Evolutionary conservation across 148 eudicot species (phyloP), one percentile per base, ranked within the genome.

Genomic region (Amaranthus palmeri): DNA sequence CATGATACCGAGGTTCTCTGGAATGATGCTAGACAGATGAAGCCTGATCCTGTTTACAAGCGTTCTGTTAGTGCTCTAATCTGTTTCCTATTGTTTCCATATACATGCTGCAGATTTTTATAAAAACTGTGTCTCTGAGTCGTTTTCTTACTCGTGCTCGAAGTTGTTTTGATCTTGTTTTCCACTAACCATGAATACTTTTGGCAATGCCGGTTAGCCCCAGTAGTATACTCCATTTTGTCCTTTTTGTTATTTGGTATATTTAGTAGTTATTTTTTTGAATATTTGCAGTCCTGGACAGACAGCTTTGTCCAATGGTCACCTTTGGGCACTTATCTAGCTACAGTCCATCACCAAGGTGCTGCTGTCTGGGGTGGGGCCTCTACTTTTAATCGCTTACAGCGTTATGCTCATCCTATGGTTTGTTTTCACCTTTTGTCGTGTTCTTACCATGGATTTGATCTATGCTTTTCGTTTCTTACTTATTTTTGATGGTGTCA

Each of bases 341-440:
- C 97, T 68, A 95, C 97, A 52, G 86, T 95, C 53, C 99, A 95
- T 52, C 82, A 89, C 61, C 97, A 95, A 81, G 96, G 99, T 69
- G 96, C 92, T 78, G 93, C 88, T 74, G 92, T 95, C 47, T 95
- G 97, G 99, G 99, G 93, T n/a, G 97, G 99, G 72, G 96, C 99
- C 66, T 80, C 83, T 49, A 74, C 86, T 45, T 92, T 92, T 61
- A 79, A 89, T 70, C 89, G 90, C 50, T 74, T 89, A 10, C 92
- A 88, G 93, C 96, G 97, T 70, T 92, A 86, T 80, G 87, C 92
- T 73, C 96, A 95, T 83, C 89, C 88, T 12, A 85, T 82, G 96
- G 98, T 91, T 51, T 6, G 45, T 69, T 67, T n/a, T 76, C 62
- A 49, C 4, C 48, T 62, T 46, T 6, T 49, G n/a, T 44, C 71